Evolutionary conservation across 768 basidiomycete genomes (phyloP).

Genomic region (Tulasnella sp.): DNA sequence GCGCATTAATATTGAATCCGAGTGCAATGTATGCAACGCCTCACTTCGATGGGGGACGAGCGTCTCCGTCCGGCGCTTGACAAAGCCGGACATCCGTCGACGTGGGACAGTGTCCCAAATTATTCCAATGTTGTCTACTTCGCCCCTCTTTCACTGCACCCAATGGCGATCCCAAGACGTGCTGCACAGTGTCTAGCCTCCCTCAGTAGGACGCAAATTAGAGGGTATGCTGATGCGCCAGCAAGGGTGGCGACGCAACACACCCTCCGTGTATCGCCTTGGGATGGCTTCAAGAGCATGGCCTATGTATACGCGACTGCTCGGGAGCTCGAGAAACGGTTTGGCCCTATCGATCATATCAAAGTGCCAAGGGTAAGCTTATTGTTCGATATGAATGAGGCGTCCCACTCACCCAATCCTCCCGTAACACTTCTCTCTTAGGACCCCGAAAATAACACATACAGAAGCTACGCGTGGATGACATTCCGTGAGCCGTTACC

Average conservation of each 20-base stretch:
- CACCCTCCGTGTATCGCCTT: slow-evolving; percentile 16
- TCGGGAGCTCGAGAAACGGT: slow-evolving; percentile 33
- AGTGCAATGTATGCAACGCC: too few species aligned
- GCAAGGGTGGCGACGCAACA: slow-evolving; percentile 7
- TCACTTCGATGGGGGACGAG: too few species aligned
- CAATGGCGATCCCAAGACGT: neutral
- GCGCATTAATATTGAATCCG: neutral
- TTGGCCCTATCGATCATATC: slow-evolving; percentile 23
- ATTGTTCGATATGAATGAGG: neutral
- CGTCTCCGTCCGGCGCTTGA: neutral
- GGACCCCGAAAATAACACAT: neutral
- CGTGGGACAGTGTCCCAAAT: slow-evolving; percentile 11
- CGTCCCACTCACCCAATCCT: neutral
- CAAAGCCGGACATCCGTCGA: neutral
- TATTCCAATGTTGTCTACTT: slow-evolving; percentile 11
- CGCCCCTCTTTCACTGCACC: slow-evolving; percentile 9
- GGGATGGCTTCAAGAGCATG: slow-evolving; percentile 29
- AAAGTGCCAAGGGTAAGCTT: slow-evolving; percentile 2
- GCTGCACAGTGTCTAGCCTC: neutral
- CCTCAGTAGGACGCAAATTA: neutral
- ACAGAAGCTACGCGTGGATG: slow-evolving; percentile 18
- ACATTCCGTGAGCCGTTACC: slow-evolving; percentile 21
- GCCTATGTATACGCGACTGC: slow-evolving; percentile 16
- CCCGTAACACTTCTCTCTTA: neutral
- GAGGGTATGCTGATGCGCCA: neutral